Base-by-base conservation (phyloP, 495 filamentous ascomycete genomes). In the Daldinia loculata region DNA sequence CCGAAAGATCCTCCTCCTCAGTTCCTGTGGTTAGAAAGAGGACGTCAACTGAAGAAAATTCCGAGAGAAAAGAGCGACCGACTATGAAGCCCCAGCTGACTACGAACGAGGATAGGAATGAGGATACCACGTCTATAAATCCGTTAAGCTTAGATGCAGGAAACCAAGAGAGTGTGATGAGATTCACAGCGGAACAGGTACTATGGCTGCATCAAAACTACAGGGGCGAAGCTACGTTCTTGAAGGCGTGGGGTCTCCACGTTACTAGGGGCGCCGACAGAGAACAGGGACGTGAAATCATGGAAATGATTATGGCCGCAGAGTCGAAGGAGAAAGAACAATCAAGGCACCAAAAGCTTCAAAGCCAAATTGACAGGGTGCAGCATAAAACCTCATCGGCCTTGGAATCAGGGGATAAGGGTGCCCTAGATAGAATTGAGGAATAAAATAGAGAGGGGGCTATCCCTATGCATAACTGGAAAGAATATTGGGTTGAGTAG, bases 171-270 rank as follows among this genome's bases (percentile, higher is more conserved):
- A 3, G 30, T 9, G 56, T 6, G 12, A 24, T 52, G 6, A 65
- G 63, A 4, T 51, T 77, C 4, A 73, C 69, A 8, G 22, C 61
- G 0, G 74, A 77, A 36, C 75, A 84, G 41, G 61, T 77, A 0
- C 38, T 80, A n/a, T 84, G 81, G 81, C 58, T 84, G 30, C 82
- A 84, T 50, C 58, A 51, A 8, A 77, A 84, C 61, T 84, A 84
- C 63, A 74, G 78, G 8, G 82, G 81, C 0, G 79, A 83, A 34
- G 78, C 77, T 0, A 72, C 74, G 0, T 84, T 84, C 24, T 64
- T 84, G 4, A 56, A 67, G 26, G 81, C 81, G 0, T 84, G 82
- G 82, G 82, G 82, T 0, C 61, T 84, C 27, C 72, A 82, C 12
- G 79, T 80, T 4, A 36, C 57, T 17, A 74, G 52, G 3, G 61